Evolutionary conservation across 2,329 filamentous ascomycete species (phyloP).

Genomic region (Acephala macrosclerotiorum): DNA sequence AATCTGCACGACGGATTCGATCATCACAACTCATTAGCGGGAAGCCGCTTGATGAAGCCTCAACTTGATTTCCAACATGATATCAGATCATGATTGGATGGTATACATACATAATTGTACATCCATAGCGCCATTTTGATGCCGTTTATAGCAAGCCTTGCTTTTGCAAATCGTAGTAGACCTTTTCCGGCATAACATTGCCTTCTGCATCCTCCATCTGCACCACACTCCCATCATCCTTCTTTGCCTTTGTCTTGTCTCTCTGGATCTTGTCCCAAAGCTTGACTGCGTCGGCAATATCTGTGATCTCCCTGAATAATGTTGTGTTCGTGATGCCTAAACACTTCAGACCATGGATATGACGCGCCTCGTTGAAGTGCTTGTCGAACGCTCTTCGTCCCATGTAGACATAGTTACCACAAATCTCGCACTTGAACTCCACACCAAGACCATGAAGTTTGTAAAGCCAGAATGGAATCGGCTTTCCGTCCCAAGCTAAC

Average conservation of each 20-base stretch:
- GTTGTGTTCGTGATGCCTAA: slow-evolving; percentile 91
- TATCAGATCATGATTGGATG: not conserved
- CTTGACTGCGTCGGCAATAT: slow-evolving; percentile 85
- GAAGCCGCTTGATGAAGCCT: not conserved
- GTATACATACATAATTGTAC: slow-evolving; percentile 26
- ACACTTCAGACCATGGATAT: slow-evolving; percentile 93
- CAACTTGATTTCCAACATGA: not conserved
- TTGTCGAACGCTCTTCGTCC: slow-evolving; percentile 96
- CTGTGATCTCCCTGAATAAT: slow-evolving; percentile 92
- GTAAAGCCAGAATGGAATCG: slow-evolving; percentile 99
- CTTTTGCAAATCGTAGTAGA: slow-evolving; percentile 94
- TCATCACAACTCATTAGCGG: not conserved
- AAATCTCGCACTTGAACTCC: slow-evolving; percentile 95
- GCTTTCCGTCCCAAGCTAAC: slow-evolving; percentile 97
- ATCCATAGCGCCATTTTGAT: slow-evolving; percentile 3
- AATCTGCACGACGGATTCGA: not conserved
- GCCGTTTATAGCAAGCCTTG: slow-evolving; percentile 75
- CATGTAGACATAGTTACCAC: slow-evolving; percentile 99
- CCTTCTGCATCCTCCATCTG: slow-evolving; percentile 99
- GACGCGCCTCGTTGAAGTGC: slow-evolving; percentile 93
- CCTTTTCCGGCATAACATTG: slow-evolving; percentile 99
- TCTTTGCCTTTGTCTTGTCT: slow-evolving; percentile 80
- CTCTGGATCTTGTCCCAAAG: slow-evolving; percentile 94
- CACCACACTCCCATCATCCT: slow-evolving; percentile 83
- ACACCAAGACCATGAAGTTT: slow-evolving; percentile 94